Evolutionary conservation across 495 filamentous ascomycete genomes (phyloP).

Genomic region (Neurospora sp.): DNA sequence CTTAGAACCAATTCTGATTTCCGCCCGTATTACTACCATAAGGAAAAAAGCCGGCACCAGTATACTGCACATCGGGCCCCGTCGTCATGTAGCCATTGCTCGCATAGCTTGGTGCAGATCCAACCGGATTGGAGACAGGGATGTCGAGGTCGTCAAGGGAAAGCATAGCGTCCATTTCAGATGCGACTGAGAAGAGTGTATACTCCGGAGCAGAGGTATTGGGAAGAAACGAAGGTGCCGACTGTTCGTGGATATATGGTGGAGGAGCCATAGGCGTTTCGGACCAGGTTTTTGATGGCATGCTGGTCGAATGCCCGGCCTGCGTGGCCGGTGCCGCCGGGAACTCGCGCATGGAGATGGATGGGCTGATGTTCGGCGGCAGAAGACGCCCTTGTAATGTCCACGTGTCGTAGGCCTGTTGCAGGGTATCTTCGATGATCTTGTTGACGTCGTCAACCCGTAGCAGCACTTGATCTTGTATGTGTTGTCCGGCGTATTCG

Average conservation of each 20-base stretch:
- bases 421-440: constrained; percentile 16
- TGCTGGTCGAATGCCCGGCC: background rate
- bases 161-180: background rate
- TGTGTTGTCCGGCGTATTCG: constrained; percentile 8
- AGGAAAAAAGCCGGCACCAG: background rate
- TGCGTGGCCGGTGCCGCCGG: background rate
- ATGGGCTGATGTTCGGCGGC: background rate
- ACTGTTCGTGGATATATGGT: background rate
- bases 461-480: constrained; percentile 3
- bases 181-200: background rate
- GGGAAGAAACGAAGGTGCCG: background rate
- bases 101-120: background rate
- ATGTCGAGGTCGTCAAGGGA: background rate
- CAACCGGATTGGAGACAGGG: background rate
- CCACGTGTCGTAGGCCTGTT: constrained; percentile 16
- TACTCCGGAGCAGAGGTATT: background rate
- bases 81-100: background rate
- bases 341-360: background rate
- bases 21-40: background rate
- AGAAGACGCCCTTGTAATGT: background rate
- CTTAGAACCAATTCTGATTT: background rate
- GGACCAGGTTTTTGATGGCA: background rate
- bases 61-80: background rate
- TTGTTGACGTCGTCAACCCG: constrained; percentile 12
- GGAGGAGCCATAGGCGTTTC: background rate